Percentiles rank a stretch among this genome's conserved stretches.
phyloP scores from a whole-genome alignment of 129 eudicot genomes.

The Pseudognaphalium luteoalbum region DNA sequence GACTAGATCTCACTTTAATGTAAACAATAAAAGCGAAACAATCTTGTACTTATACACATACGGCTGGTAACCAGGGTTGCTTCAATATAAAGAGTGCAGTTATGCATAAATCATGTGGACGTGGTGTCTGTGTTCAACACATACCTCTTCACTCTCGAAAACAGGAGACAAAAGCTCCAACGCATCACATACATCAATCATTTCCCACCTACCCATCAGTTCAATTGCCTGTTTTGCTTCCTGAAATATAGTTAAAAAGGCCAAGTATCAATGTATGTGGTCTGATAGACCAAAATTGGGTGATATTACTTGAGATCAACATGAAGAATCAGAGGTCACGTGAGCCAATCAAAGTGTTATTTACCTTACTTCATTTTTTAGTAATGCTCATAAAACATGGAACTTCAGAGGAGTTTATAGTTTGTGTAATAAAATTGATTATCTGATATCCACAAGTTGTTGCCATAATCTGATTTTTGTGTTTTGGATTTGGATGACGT shows the following conservation, averaged over 20 bases:
- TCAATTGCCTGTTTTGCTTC: slow-evolving; percentile 98
- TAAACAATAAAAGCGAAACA: neutral
- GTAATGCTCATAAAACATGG: no score
- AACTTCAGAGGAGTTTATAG: no score
- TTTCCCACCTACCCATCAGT: slow-evolving; percentile 91
- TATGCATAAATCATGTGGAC: neutral
- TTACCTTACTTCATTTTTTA: no score
- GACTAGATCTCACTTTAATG: neutral
- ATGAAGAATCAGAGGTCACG: neutral
- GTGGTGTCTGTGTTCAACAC: slow-evolving; percentile 15
- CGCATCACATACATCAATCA: slow-evolving; percentile 97
- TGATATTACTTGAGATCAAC: neutral
- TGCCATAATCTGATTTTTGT: no score
- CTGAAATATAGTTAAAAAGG: slow-evolving; percentile 38
- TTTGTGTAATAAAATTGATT: no score
- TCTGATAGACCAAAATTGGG: neutral
- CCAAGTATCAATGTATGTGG: neutral
- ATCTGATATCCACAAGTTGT: no score
- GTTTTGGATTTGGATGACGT: no score
- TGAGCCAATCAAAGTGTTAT: neutral
- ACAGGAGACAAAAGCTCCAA: slow-evolving; percentile 95
- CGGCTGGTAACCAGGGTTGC: neutral
- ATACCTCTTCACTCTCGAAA: slow-evolving; percentile 98
- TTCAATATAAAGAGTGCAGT: neutral
- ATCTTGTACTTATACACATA: neutral